These are phyloP conservation scores for Arxiozyma bovina DNA, from an alignment of 1,139 yeast species.

Conservation along the genomic window DNA sequence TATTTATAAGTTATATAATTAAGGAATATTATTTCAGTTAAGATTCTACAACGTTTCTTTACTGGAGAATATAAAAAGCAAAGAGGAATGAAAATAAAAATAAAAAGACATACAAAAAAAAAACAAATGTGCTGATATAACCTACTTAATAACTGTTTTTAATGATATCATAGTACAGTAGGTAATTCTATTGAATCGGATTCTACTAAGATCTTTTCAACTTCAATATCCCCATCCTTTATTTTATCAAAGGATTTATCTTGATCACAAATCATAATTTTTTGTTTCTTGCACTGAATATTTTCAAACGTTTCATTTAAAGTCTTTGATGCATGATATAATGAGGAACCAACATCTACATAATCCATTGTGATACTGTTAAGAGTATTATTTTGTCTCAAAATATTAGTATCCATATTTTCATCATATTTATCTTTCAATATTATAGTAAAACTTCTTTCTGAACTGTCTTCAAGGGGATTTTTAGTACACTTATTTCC, in stretches of 20 bases:
- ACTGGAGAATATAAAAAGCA: not conserved
- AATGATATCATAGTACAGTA: not conserved
- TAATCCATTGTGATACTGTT: conserved; percentile 17
- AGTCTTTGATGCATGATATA: conserved; percentile 8
- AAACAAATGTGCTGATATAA: not conserved
- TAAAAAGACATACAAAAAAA: not conserved
- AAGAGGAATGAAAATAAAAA: not conserved
- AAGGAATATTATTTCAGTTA: not conserved
- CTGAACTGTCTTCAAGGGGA: not conserved
- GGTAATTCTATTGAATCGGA: conserved; percentile 10
- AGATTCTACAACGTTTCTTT: not conserved
- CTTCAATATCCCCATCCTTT: conserved; percentile 16
- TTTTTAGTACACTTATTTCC: not conserved
- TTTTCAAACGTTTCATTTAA: conserved; percentile 23
- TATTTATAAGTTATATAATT: no score
- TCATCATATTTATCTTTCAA: not conserved
- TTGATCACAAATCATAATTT: conserved; percentile 17
- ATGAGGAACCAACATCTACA: conserved; percentile 23
- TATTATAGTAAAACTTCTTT: not conserved
- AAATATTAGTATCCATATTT: not conserved
- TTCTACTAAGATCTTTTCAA: conserved; percentile 26
- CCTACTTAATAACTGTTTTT: no score
- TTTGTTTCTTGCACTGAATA: conserved; percentile 26
- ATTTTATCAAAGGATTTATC: conserved; percentile 8
- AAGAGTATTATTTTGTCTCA: not conserved